Percentiles rank a stretch among this genome's conserved stretches.
phyloP scores from a whole-genome alignment of 352 stramenopile genomes.

The Pythium phragmitis region DNA sequence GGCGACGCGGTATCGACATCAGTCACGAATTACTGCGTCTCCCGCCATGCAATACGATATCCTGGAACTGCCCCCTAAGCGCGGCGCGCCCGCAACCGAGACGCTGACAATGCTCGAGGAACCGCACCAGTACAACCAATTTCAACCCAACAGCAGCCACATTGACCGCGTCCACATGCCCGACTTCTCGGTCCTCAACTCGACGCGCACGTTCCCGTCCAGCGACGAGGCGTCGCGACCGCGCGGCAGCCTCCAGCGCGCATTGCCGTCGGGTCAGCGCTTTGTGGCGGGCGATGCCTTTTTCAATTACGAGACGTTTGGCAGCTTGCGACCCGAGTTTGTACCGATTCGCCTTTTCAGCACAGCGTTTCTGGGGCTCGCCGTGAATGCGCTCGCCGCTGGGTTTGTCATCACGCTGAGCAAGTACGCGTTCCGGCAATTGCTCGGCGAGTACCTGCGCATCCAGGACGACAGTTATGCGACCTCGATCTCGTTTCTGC shows the following conservation, averaged over 20 bases:
- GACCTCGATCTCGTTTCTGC: slow-evolving; percentile 44
- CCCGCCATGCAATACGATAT: no score
- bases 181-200: neutral
- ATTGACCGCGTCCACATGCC: neutral
- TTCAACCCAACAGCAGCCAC: neutral
- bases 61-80: no score
- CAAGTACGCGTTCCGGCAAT: slow-evolving; percentile 37
- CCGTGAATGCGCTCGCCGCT: slow-evolving; percentile 31
- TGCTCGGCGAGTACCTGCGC: slow-evolving; percentile 47
- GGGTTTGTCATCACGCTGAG: slow-evolving; percentile 37
- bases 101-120: neutral
- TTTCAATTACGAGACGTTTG: slow-evolving; percentile 64
- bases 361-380: slow-evolving; percentile 38
- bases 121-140: neutral
- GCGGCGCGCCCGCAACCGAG: no score
- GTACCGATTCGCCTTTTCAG: slow-evolving; percentile 35
- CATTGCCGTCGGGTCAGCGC: slow-evolving; percentile 1
- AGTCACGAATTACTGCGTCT: no score
- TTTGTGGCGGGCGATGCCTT: slow-evolving; percentile 53
- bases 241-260: slow-evolving; percentile 1
- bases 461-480: slow-evolving; percentile 21
- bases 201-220: neutral
- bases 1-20: no score
- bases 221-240: neutral
- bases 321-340: slow-evolving; percentile 53